Conservation (phyloP, 176 grass and related monocot species). For the Musa beccarii region DNA sequence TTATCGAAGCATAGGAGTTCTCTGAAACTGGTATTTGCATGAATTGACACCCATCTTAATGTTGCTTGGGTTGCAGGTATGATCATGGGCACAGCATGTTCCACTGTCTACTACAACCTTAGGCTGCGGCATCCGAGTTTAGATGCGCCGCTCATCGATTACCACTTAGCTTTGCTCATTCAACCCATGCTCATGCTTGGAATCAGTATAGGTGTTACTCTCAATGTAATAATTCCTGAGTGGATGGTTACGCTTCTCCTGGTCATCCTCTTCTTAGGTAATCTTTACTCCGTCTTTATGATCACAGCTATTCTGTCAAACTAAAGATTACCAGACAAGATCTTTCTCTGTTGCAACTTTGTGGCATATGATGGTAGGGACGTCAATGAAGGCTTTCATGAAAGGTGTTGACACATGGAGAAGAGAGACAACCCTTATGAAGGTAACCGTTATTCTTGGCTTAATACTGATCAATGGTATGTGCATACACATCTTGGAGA, state of each 20-base stretch:
- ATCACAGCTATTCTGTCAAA: background rate
- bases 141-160: conserved; percentile 72
- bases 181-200: conserved; percentile 87
- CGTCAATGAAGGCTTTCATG: conserved; percentile 72
- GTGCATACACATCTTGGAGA: too few species aligned
- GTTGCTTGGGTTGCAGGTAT: conserved; percentile 35
- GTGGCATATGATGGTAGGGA: conserved; percentile 24
- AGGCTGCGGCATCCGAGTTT: conserved; percentile 66
- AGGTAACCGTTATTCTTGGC: conserved; percentile 21
- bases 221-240: conserved; percentile 73
- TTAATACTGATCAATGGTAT: too few species aligned
- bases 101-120: conserved; percentile 74
- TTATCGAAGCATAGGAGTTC: too few species aligned
- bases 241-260: conserved; percentile 78
- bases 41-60: too few species aligned
- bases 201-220: conserved; percentile 76
- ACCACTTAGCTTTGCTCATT: conserved; percentile 61
- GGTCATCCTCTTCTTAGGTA: conserved; percentile 69
- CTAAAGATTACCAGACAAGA: background rate
- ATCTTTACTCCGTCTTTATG: background rate
- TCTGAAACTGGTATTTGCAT: too few species aligned
- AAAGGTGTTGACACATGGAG: conserved; percentile 81
- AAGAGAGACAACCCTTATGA: conserved; percentile 53
- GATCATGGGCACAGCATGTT: conserved; percentile 64
- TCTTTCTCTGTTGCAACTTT: too few species aligned